A percentile compares a stretch with the other conserved stretches of the same genome.
These are phyloP conservation scores for Sherardia arvensis DNA, from an alignment of 257 asterid species.

Conservation along the genomic window DNA sequence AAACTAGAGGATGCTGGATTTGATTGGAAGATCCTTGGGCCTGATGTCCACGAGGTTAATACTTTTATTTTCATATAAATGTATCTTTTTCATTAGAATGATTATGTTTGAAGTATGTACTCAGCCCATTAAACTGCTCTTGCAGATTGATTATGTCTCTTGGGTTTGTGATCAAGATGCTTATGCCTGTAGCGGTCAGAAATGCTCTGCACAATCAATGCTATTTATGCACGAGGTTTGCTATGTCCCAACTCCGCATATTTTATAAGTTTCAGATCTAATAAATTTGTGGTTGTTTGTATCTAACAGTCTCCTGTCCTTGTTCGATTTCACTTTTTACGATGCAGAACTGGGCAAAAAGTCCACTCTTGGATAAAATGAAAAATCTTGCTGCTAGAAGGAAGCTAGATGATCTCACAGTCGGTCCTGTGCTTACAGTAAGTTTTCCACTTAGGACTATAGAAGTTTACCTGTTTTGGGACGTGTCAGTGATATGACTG, in stretches of 20 bases:
- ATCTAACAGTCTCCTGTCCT: neutral
- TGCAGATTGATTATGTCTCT: constrained; percentile 81
- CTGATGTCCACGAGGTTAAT: constrained; percentile 79
- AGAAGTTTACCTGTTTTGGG: neutral
- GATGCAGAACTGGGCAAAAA: constrained; percentile 72
- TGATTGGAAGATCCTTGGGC: constrained; percentile 98
- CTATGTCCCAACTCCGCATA: neutral
- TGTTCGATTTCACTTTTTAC: neutral
- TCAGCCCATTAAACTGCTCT: neutral
- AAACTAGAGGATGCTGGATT: constrained; percentile 96
- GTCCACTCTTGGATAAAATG: constrained; percentile 49
- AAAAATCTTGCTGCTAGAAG: constrained; percentile 65
- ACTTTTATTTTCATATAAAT: neutral
- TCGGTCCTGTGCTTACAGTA: constrained; percentile 95
- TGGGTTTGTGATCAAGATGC: constrained; percentile 99
- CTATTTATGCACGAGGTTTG: constrained; percentile 79
- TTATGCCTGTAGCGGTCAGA: constrained; percentile 95
- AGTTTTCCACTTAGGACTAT: constrained; percentile 10
- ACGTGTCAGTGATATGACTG: neutral
- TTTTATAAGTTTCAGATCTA: neutral
- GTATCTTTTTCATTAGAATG: neutral
- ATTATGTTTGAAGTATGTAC: neutral
- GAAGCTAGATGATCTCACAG: constrained; percentile 74
- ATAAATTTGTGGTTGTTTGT: neutral
- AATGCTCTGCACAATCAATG: constrained; percentile 92